Conservation (phyloP, 495 filamentous ascomycete genomes). For the Rusavskia elegans region DNA sequence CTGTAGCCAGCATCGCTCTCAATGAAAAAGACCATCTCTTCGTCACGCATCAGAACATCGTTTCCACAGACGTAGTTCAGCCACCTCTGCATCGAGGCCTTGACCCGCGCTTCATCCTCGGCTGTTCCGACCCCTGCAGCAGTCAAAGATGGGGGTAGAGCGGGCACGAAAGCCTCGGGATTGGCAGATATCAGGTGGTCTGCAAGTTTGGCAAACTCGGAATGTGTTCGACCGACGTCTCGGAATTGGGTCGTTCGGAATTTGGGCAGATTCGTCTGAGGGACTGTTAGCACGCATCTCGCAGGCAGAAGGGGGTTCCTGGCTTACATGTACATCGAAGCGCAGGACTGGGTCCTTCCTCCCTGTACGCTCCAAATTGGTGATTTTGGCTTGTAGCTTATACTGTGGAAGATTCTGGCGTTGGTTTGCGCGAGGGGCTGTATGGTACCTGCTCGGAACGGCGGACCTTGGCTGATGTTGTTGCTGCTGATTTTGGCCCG, state of each 20-base stretch:
- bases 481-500: slow-evolving; percentile 22
- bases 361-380: slow-evolving; percentile 77
- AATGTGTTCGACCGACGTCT: slow-evolving; percentile 86
- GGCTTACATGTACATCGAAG: slow-evolving; percentile 90
- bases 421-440: slow-evolving; percentile 25
- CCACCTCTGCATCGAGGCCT: slow-evolving; percentile 83
- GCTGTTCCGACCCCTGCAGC: slow-evolving; percentile 92
- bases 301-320: slow-evolving; percentile 4
- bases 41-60: slow-evolving; percentile 83
- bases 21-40: slow-evolving; percentile 92
- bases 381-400: slow-evolving; percentile 86
- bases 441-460: slow-evolving; percentile 31
- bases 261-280: slow-evolving; percentile 87
- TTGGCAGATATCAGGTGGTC: slow-evolving; percentile 92
- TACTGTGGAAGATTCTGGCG: slow-evolving; percentile 40
- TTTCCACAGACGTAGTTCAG: slow-evolving; percentile 83
- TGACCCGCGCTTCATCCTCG: slow-evolving; percentile 84
- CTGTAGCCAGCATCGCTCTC: slow-evolving; percentile 98
- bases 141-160: slow-evolving; percentile 78
- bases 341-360: slow-evolving; percentile 89
- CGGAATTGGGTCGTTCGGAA: slow-evolving; percentile 97
- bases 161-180: slow-evolving; percentile 94
- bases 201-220: slow-evolving; percentile 87
- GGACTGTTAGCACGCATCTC: slow-evolving; percentile 5
- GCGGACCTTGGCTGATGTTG: slow-evolving; percentile 16